Evolutionary conservation across 140 eudicot genomes (phyloP).

Genomic region (Ambrosia hybrid): DNA sequence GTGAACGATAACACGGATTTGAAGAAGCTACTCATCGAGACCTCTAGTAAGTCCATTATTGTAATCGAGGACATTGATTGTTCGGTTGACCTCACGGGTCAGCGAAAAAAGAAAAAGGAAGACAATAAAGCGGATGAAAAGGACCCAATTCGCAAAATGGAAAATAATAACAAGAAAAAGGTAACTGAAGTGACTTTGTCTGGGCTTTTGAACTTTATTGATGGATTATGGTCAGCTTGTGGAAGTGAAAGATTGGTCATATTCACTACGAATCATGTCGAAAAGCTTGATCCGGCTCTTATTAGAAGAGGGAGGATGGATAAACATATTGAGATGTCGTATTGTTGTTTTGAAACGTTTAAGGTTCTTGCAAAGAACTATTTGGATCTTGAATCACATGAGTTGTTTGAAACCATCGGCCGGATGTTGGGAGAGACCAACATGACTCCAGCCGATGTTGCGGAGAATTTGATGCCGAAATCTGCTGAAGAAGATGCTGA

Average conservation of each 20-base stretch:
- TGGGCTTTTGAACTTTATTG: conserved; percentile 40
- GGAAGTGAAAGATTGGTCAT: conserved; percentile 44
- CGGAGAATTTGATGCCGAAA: conserved; percentile 41
- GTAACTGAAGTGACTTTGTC: conserved; percentile 41
- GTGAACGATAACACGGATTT: conserved; percentile 44
- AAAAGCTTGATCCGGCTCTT: conserved; percentile 45
- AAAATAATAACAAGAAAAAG: conserved; percentile 16
- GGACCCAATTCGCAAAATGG: conserved; percentile 13
- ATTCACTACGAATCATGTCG: conserved; percentile 40
- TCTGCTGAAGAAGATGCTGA: conserved; percentile 27
- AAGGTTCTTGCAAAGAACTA: conserved; percentile 44
- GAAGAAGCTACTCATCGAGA: conserved; percentile 38
- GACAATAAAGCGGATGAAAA: neutral
- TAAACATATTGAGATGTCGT: conserved; percentile 36
- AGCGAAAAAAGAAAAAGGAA: conserved; percentile 26
- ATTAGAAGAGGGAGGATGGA: conserved; percentile 45
- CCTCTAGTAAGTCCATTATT: conserved; percentile 43
- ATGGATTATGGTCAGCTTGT: conserved; percentile 51
- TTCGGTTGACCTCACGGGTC: conserved; percentile 42
- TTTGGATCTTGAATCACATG: conserved; percentile 31
- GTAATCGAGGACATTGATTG: conserved; percentile 55
- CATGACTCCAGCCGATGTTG: conserved; percentile 48
- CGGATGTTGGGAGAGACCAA: conserved; percentile 24
- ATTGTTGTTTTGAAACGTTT: conserved; percentile 36
- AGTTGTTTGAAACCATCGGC: conserved; percentile 26